Evolutionary conservation across 345 rosid species (phyloP).

Genomic region (Brassica juncea): DNA sequence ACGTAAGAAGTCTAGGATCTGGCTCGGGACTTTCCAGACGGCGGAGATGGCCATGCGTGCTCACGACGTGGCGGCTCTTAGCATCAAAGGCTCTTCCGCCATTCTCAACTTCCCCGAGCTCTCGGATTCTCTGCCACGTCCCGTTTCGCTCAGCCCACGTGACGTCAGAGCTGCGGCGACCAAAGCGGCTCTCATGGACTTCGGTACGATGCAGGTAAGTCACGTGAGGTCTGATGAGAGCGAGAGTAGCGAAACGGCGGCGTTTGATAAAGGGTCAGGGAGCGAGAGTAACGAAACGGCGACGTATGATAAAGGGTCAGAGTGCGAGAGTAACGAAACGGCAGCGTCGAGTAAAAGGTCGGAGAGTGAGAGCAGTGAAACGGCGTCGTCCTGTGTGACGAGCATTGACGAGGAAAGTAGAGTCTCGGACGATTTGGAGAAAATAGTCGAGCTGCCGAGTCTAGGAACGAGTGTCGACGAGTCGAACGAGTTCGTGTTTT

Average conservation of each 20-base stretch:
- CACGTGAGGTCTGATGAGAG: not conserved
- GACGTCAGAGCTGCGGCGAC: constrained; percentile 93
- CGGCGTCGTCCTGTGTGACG: constrained; percentile 25
- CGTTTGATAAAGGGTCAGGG: not conserved
- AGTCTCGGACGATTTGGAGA: constrained; percentile 59
- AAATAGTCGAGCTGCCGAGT: constrained; percentile 78
- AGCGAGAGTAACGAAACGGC: constrained; percentile 24
- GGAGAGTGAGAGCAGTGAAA: not conserved
- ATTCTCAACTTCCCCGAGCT: constrained; percentile 90
- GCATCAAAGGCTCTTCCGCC: constrained; percentile 79
- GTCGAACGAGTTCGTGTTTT: constrained; percentile 54
- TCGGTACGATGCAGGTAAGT: not conserved
- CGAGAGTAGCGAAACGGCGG: constrained; percentile 17
- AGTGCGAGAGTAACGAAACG: constrained; percentile 25
- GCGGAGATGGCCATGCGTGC: constrained; percentile 99
- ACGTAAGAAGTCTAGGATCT: constrained; percentile 86
- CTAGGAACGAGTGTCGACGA: constrained; percentile 54
- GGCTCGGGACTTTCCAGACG: constrained; percentile 91
- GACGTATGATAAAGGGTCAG: not conserved
- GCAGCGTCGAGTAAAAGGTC: not conserved
- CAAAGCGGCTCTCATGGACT: constrained; percentile 80
- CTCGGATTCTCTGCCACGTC: constrained; percentile 63
- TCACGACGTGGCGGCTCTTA: constrained; percentile 91
- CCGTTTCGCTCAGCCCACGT: constrained; percentile 62
- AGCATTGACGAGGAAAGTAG: constrained; percentile 47